Conservation (phyloP, 1,284 basidiomycete genomes). For the Cronartium quercuum region DNA sequence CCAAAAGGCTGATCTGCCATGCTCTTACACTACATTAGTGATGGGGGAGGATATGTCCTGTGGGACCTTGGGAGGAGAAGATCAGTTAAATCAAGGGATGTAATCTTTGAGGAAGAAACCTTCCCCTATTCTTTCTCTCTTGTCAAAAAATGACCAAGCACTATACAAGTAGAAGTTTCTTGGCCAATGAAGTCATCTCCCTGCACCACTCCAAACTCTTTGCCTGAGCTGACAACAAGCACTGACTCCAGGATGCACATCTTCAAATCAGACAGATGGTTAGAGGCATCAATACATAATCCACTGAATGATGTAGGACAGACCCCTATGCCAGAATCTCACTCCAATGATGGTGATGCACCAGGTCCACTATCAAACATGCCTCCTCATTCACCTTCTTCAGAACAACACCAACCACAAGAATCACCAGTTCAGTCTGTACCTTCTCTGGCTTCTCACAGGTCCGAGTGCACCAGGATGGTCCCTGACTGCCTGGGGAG, state of each 20-base stretch:
- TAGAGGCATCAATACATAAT: too few species aligned
- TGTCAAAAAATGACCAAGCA: background rate
- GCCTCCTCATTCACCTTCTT: background rate
- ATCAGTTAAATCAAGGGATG: slow-evolving; percentile 2
- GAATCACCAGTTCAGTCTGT: background rate
- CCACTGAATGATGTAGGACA: too few species aligned
- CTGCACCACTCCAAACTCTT: background rate
- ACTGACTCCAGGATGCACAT: background rate
- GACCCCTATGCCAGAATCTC: too few species aligned
- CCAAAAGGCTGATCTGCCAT: background rate
- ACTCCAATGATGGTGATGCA: too few species aligned
- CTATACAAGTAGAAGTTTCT: background rate
- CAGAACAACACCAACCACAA: background rate
- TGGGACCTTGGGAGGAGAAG: slow-evolving; percentile 6
- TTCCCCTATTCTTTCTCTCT: background rate
- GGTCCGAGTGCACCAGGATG: background rate
- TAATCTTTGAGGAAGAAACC: background rate
- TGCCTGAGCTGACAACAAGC: background rate
- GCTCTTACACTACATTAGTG: background rate
- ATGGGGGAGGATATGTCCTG: slow-evolving; percentile 3
- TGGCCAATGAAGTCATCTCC: background rate
- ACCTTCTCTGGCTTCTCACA: background rate
- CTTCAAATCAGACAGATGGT: background rate
- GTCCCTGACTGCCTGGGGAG: background rate
- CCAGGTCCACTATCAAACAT: too few species aligned